Conservation (phyloP, 148 eudicot genomes). For the Camellia granthamiana region DNA sequence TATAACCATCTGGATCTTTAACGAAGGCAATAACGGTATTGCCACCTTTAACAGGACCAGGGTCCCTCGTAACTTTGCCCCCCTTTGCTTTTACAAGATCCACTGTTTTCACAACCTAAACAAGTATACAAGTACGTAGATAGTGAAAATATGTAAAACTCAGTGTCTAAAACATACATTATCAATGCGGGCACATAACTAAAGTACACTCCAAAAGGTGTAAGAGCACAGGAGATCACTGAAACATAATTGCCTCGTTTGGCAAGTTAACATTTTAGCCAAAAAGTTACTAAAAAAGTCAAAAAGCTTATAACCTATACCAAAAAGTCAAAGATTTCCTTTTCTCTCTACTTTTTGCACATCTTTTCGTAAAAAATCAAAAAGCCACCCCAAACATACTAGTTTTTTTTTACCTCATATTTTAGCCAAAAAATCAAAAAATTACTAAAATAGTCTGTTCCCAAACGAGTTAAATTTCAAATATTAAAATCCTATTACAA, state of each 20-base stretch:
- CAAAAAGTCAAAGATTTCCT: too few relatives aligned
- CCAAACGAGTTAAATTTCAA: too few relatives aligned
- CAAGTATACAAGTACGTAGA: background rate
- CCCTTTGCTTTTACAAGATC: slow-evolving; percentile 74
- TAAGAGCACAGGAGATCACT: background rate
- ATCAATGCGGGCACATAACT: background rate
- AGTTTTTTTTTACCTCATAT: too few relatives aligned
- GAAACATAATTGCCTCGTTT: background rate
- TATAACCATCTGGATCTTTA: slow-evolving; percentile 84
- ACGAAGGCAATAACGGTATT: slow-evolving; percentile 50
- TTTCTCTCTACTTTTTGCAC: too few relatives aligned
- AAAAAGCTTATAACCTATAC: too few relatives aligned
- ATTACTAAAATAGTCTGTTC: too few relatives aligned
- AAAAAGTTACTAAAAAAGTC: too few relatives aligned
- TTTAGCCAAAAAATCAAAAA: too few relatives aligned
- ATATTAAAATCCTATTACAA: background rate
- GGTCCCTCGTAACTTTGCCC: slow-evolving; percentile 68
- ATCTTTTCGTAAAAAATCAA: too few relatives aligned
- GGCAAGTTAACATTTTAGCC: too few relatives aligned
- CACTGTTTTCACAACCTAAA: slow-evolving; percentile 65
- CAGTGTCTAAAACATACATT: background rate
- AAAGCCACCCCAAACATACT: too few relatives aligned
- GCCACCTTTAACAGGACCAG: slow-evolving; percentile 73
- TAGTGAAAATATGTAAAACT: background rate
- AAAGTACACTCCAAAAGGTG: background rate